A percentile compares a stretch with the other conserved stretches of the same genome.
Evolutionary conservation across 495 filamentous ascomycete species (phyloP).

Genomic region (Cercophora sp.): DNA sequence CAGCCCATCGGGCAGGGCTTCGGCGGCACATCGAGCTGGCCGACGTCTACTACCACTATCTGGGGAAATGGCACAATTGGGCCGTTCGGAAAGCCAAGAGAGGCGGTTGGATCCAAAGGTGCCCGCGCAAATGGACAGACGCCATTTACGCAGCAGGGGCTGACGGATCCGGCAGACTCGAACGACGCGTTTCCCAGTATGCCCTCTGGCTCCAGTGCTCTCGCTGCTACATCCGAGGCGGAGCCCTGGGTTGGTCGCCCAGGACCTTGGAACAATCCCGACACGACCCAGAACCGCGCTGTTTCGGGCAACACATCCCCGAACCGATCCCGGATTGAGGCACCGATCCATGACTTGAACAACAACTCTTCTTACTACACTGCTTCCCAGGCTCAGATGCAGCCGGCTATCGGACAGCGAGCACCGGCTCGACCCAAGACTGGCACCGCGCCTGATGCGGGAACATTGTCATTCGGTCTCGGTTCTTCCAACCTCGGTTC

Average conservation of each 20-base stretch:
- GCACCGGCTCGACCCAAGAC: slow-evolving; percentile 13
- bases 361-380: slow-evolving; percentile 42
- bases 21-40: slow-evolving; percentile 49
- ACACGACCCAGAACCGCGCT: slow-evolving; percentile 29
- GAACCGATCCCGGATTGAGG: slow-evolving; percentile 23
- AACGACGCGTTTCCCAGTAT: slow-evolving; percentile 32
- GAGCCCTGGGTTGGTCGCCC: slow-evolving; percentile 49
- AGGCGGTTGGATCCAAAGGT: slow-evolving; percentile 44
- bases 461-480: too few species aligned
- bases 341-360: slow-evolving; percentile 36
- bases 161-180: slow-evolving; percentile 29
- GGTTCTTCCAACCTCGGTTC: slow-evolving; percentile 7
- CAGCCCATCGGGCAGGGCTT: slow-evolving; percentile 37
- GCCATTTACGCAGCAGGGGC: neutral
- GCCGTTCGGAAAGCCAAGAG: slow-evolving; percentile 42
- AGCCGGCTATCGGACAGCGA: slow-evolving; percentile 20
- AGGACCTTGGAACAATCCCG: slow-evolving; percentile 53
- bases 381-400: slow-evolving; percentile 14
- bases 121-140: slow-evolving; percentile 11
- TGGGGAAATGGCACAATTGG: slow-evolving; percentile 55
- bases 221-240: slow-evolving; percentile 61
- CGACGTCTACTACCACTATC: slow-evolving; percentile 47
- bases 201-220: slow-evolving; percentile 58
- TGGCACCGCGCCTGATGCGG: neutral
- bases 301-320: slow-evolving; percentile 30